Conservation (phyloP, 768 basidiomycete species). For the Strobilomyces confusus region DNA sequence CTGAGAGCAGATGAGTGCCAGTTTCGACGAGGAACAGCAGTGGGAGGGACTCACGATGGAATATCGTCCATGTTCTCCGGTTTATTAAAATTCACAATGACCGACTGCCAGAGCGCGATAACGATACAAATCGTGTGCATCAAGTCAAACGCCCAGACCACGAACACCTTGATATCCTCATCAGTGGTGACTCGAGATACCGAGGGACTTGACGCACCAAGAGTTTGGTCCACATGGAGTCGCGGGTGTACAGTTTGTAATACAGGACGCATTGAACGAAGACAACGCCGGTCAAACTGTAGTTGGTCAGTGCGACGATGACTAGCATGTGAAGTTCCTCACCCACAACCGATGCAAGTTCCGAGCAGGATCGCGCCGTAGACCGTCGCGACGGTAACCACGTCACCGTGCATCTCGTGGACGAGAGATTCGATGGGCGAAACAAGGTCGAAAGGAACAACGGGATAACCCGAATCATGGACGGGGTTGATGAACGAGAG, state of each 20-base stretch:
- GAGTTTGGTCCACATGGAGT: constrained; percentile 24
- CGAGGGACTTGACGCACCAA: constrained; percentile 15
- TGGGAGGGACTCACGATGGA: constrained; percentile 21
- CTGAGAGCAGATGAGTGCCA: constrained; percentile 9
- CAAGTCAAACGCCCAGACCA: constrained; percentile 28
- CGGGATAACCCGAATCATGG: background rate
- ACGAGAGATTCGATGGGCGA: background rate
- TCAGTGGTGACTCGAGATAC: background rate
- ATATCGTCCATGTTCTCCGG: constrained; percentile 27
- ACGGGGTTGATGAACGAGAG: too few species aligned
- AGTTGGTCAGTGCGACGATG: constrained; percentile 4
- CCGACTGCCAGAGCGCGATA: constrained; percentile 22
- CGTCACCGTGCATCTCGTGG: constrained; percentile 24
- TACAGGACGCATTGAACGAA: constrained; percentile 31
- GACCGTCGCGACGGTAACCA: constrained; percentile 27
- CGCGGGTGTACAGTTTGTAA: constrained; percentile 29
- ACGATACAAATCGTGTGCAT: constrained; percentile 29
- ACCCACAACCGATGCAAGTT: constrained; percentile 30
- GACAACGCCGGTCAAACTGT: constrained; percentile 30
- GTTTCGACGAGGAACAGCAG: background rate
- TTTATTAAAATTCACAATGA: constrained; percentile 25
- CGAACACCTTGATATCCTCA: constrained; percentile 18
- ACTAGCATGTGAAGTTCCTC: background rate
- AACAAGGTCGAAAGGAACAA: background rate
- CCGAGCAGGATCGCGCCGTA: constrained; percentile 31